A percentile compares a stretch with the other conserved stretches of the same genome.
phyloP scores from a whole-genome alignment of 768 basidiomycete genomes.

The Boletus pseudo-olivaceus region DNA sequence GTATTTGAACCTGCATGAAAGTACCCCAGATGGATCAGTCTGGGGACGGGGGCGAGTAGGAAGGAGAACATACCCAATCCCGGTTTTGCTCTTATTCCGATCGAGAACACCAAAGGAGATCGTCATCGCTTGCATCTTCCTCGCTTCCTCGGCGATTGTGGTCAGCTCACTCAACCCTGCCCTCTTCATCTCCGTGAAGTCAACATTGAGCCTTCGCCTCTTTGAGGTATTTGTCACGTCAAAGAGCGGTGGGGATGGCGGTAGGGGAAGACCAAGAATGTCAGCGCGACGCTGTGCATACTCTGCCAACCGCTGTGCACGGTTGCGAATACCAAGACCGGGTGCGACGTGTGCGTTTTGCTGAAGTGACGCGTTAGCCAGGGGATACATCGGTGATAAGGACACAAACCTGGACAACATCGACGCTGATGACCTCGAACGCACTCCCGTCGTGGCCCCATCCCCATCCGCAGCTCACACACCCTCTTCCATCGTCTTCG shows the following conservation, averaged over 20 bases:
- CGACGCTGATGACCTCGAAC: conserved; percentile 63
- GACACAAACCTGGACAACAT: conserved; percentile 58
- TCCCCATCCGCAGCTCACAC: conserved; percentile 75
- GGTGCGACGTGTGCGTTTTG: conserved; percentile 48
- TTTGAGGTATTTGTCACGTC: conserved; percentile 37
- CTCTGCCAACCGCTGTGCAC: conserved; percentile 63
- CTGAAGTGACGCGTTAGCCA: conserved; percentile 31
- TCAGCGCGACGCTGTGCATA: conserved; percentile 59
- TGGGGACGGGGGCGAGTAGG: neutral
- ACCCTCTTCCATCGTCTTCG: conserved; percentile 56
- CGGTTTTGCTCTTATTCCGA: conserved; percentile 31
- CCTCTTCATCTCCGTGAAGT: conserved; percentile 22
- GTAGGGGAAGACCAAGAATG: conserved; percentile 32
- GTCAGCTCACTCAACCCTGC: conserved; percentile 21
- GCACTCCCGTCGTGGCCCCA: conserved; percentile 75
- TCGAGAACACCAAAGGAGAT: conserved; percentile 44
- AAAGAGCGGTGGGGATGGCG: conserved; percentile 27
- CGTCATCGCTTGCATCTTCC: conserved; percentile 42
- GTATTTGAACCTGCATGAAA: conserved; percentile 48
- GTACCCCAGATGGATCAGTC: neutral
- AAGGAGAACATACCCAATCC: conserved; percentile 42
- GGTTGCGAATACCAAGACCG: conserved; percentile 59
- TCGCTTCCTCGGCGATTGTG: conserved; percentile 36
- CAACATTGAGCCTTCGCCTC: conserved; percentile 21
- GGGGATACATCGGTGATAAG: neutral